Conservation (phyloP, 305 asterid genomes). For the Fraxinus albicans region DNA sequence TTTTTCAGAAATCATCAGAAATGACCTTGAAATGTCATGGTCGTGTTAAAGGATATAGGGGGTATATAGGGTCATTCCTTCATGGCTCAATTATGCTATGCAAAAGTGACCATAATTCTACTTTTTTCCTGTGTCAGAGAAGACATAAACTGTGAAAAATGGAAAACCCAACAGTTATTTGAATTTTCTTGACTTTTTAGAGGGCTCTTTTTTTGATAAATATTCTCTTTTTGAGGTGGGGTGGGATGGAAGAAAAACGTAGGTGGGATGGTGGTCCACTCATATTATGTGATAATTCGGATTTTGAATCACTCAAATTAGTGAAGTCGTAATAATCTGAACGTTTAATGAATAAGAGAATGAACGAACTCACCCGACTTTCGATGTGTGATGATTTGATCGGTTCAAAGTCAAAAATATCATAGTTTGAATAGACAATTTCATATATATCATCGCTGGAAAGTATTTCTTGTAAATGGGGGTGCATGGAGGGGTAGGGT, state of each 20-base stretch:
- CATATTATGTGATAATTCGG: not conserved
- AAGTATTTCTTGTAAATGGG: constrained; percentile 8
- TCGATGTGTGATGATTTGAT: not conserved
- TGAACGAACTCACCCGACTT: not conserved
- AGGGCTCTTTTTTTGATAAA: constrained; percentile 19
- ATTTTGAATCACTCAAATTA: not conserved
- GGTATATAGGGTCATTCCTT: constrained; percentile 35
- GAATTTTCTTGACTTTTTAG: constrained; percentile 39
- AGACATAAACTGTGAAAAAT: not conserved
- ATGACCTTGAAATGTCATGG: constrained; percentile 63
- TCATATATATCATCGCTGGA: not conserved
- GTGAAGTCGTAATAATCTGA: not conserved
- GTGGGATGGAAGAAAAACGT: not conserved
- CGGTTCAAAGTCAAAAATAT: not conserved
- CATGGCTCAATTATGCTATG: constrained; percentile 24
- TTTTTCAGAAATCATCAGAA: constrained; percentile 52
- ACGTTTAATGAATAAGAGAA: not conserved
- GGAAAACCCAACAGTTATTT: constrained; percentile 35
- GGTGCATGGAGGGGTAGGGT: not conserved
- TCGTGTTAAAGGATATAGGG: constrained; percentile 38
- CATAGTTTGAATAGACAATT: not conserved
- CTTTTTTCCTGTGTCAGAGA: constrained; percentile 49
- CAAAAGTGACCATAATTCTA: constrained; percentile 49
- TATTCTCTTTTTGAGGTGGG: not conserved
- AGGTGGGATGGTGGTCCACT: not conserved